Percentiles rank a stretch among this genome's conserved stretches.
These are phyloP conservation scores for Salmacisia buchloeana DNA, from an alignment of 1,284 basidiomycete genomes.

Conservation along the genomic window DNA sequence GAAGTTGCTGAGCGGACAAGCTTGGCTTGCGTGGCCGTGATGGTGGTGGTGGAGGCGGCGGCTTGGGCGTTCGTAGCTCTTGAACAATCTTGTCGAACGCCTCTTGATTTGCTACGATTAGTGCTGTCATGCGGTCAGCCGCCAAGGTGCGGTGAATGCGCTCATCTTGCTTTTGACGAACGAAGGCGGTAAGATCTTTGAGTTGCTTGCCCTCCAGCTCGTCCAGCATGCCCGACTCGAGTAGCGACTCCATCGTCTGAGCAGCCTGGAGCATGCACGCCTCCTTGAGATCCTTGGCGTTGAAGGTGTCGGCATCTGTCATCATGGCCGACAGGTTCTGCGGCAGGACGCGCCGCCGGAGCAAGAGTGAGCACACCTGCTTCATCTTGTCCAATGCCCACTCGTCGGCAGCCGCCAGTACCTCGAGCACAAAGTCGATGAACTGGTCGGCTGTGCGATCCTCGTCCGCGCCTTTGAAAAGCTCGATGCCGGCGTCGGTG, in stretches of 20 bases:
- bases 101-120: not conserved
- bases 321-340: constrained; percentile 77
- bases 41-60: constrained; percentile 25
- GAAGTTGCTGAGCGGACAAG: constrained; percentile 50
- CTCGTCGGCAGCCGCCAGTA: constrained; percentile 82
- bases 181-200: constrained; percentile 63
- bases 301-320: constrained; percentile 72
- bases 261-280: constrained; percentile 73
- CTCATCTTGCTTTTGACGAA: constrained; percentile 62
- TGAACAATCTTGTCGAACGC: not conserved
- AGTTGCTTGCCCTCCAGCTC: constrained; percentile 64
- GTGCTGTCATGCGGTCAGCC: not conserved
- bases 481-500: constrained; percentile 65
- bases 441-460: constrained; percentile 65
- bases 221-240: constrained; percentile 75
- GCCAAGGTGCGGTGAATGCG: constrained; percentile 64
- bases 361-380: constrained; percentile 66
- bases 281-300: constrained; percentile 66
- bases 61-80: constrained; percentile 28
- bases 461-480: constrained; percentile 57
- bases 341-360: constrained; percentile 60
- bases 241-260: constrained; percentile 77
- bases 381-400: constrained; percentile 78
- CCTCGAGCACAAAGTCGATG: constrained; percentile 79
- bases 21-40: constrained; percentile 35